These are phyloP conservation scores for Penicillium argentinense DNA, from an alignment of 495 filamentous ascomycete genomes.

Conservation along the genomic window DNA sequence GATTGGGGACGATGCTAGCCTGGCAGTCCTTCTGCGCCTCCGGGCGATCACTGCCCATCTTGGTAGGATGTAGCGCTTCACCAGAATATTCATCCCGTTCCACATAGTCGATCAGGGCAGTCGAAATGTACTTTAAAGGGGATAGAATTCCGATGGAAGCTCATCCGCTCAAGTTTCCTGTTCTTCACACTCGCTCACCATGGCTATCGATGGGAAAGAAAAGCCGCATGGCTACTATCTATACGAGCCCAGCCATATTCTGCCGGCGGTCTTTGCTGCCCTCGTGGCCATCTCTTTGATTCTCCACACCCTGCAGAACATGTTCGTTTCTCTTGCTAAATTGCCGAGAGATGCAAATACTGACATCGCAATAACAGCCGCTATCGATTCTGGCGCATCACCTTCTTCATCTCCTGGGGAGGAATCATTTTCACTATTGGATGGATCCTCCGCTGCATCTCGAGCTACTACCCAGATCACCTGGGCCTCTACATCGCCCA, in stretches of 20 bases:
- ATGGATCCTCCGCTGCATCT: slow-evolving; percentile 41
- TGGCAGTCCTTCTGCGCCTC: slow-evolving; percentile 7
- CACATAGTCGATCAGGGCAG: not conserved
- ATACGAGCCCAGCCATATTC: slow-evolving; percentile 39
- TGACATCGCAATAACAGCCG: slow-evolving; percentile 13
- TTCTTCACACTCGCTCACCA: not conserved
- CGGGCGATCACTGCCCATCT: slow-evolving; percentile 1
- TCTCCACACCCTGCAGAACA: slow-evolving; percentile 41
- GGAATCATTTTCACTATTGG: slow-evolving; percentile 40
- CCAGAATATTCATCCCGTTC: not conserved
- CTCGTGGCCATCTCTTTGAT: slow-evolving; percentile 34
- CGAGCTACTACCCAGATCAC: slow-evolving; percentile 34
- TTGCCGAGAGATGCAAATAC: not conserved
- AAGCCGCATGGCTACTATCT: slow-evolving; percentile 21
- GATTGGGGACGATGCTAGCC: no score
- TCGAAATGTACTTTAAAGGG: not conserved
- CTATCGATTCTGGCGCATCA: slow-evolving; percentile 44
- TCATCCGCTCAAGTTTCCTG: not conserved
- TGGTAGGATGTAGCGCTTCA: slow-evolving; percentile 6
- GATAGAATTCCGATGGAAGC: not conserved
- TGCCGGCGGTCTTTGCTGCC: slow-evolving; percentile 40
- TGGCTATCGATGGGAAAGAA: not conserved
- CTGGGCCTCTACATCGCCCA: slow-evolving; percentile 51
- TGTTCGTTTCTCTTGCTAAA: slow-evolving; percentile 11
- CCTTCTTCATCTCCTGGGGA: slow-evolving; percentile 46